Percentiles rank a stretch among this genome's conserved stretches.
These are phyloP conservation scores for Dispira simplex DNA, from an alignment of 192 early-diverging fungal species.

Conservation along the genomic window DNA sequence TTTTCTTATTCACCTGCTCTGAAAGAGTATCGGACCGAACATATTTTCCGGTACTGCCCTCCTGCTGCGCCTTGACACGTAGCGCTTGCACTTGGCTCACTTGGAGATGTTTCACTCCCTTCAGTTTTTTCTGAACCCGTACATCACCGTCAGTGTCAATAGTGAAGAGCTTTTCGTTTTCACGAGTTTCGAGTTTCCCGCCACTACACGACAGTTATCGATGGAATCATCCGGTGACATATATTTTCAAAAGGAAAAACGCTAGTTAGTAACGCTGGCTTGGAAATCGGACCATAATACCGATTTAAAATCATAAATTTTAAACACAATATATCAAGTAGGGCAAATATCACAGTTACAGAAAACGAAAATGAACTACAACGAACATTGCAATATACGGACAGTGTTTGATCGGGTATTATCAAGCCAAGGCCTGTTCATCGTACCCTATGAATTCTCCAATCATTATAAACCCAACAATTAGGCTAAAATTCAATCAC, in stretches of 20 bases:
- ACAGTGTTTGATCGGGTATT: constrained; percentile 12
- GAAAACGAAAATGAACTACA: constrained; percentile 17
- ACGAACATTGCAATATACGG: constrained; percentile 17
- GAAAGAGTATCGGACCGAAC: constrained; percentile 1
- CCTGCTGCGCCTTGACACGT: neutral
- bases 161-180: constrained; percentile 43
- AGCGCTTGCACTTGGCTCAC: too few species aligned
- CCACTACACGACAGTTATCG: constrained; percentile 14
- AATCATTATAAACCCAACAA: neutral
- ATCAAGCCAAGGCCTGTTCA: neutral
- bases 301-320: neutral
- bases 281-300: neutral
- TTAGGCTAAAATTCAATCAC: neutral
- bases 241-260: neutral
- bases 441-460: neutral
- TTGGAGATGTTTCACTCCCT: neutral
- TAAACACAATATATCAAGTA: constrained; percentile 4
- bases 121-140: constrained; percentile 19
- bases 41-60: neutral
- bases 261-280: neutral
- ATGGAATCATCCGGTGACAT: neutral
- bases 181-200: constrained; percentile 29
- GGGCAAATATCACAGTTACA: constrained; percentile 10
- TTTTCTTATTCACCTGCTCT: neutral
- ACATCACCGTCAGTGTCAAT: constrained; percentile 52